Evolutionary conservation across 2,329 filamentous ascomycete genomes (phyloP).

Genomic region (Didymella pomorum): DNA sequence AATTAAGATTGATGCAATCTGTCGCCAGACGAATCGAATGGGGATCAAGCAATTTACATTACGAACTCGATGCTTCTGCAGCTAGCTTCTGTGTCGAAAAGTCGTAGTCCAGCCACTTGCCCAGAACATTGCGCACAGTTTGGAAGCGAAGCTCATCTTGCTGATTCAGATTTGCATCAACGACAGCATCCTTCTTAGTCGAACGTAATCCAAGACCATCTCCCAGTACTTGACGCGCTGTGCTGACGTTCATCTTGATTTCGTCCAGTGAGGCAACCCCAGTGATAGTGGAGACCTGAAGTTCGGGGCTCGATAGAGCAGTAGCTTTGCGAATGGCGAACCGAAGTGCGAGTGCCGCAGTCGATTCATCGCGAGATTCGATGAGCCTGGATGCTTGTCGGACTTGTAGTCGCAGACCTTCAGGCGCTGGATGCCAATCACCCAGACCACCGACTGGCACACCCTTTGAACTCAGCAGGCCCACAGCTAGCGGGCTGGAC

Average conservation of each 20-base stretch:
- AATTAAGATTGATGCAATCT: neutral
- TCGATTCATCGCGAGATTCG: constrained; percentile 1
- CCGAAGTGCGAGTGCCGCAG: constrained; percentile 2
- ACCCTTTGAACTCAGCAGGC: constrained; percentile 3
- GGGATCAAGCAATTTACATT: neutral
- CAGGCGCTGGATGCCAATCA: constrained; percentile 8
- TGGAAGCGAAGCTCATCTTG: neutral
- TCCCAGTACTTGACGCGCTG: constrained; percentile 4
- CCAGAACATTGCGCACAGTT: neutral
- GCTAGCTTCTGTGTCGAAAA: neutral
- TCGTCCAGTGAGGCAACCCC: constrained; percentile 5
- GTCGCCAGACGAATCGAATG: neutral
- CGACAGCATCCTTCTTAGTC: neutral
- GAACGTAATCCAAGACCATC: neutral
- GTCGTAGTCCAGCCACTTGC: constrained; percentile 4
- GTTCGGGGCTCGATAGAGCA: neutral
- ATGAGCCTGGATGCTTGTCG: neutral
- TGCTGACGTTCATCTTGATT: neutral
- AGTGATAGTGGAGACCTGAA: constrained; percentile 6
- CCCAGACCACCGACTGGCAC: constrained; percentile 8
- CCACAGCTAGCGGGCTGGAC: constrained; percentile 5
- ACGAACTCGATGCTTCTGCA: neutral
- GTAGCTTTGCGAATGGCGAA: constrained; percentile 7
- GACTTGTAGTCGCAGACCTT: constrained; percentile 1
- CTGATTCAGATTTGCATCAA: neutral